A percentile compares a stretch with the other conserved stretches of the same genome.
Evolutionary conservation across 129 eudicot genomes (phyloP).

Genomic region (Pulicaria dysenterica): DNA sequence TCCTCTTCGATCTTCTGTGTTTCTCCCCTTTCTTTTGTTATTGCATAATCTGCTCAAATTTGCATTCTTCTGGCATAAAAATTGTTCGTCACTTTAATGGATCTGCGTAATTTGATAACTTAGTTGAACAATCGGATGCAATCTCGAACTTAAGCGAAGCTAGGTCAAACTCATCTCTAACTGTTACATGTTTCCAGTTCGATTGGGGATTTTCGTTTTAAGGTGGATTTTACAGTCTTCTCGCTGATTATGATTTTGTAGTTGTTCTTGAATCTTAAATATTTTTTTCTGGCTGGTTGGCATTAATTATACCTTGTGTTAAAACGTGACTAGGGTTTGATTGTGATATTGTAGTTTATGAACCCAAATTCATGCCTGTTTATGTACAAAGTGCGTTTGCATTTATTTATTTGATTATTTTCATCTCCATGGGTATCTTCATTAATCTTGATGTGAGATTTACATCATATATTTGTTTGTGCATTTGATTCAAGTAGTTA

Average conservation of each 20-base stretch:
- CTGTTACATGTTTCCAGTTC: slow-evolving; percentile 15
- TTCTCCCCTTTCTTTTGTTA: not conserved
- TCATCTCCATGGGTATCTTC: too few species aligned
- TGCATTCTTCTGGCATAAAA: not conserved
- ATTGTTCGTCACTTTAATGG: not conserved
- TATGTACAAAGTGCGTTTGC: not conserved
- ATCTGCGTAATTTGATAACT: not conserved
- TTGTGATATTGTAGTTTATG: not conserved
- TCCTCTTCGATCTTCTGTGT: slow-evolving; percentile 10
- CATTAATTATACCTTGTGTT: not conserved
- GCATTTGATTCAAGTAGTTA: not conserved
- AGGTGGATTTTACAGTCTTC: not conserved
- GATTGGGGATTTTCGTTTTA: slow-evolving; percentile 11
- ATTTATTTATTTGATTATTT: not conserved
- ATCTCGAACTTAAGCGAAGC: slow-evolving; percentile 22
- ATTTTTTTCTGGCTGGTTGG: not conserved
- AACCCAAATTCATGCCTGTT: not conserved
- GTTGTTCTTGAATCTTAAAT: slow-evolving; percentile 12
- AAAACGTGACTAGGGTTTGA: slow-evolving; percentile 17
- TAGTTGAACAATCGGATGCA: not conserved
- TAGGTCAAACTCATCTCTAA: slow-evolving; percentile 18
- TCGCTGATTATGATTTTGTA: not conserved
- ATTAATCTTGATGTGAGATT: too few species aligned
- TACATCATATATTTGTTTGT: not conserved
- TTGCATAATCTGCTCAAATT: not conserved